Evolutionary conservation across 306 rosid species (phyloP), one percentile per base, ranked within the genome.

Genomic region (Vigna hirtella): DNA sequence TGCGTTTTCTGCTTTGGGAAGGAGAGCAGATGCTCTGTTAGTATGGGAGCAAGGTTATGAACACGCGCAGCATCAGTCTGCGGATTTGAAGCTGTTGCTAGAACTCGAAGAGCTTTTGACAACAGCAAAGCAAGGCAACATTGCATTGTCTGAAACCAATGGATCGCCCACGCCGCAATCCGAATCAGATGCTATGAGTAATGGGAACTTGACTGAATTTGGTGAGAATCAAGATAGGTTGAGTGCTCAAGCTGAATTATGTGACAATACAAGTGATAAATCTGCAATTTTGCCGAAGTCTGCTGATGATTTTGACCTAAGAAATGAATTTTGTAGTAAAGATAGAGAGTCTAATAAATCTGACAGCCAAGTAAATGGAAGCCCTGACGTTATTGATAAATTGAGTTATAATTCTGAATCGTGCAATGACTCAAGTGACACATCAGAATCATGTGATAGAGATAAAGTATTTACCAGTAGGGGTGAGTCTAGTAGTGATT

Each of bases 11-110:
- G 84, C 89, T 5, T 49, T 95, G 87, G 98, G 98, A 81, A 88
- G 89, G 91, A 89, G 83, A 85, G 85, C 82, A 12, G 98, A 92
- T 77, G 96, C 98, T 50, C 62, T 92, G 36, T 77, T 87, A 79
- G 90, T 87, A 26, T 95, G 93, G 98, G 92, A 92, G 86, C 88
- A 83, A 91, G 98, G 98, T 56, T 86, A 88, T 79, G 93, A 89
- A 64, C 89, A 85, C 50, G 97, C 93, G 51, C 66, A 87, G 67
- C 49, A 74, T 85, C 92, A 87, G 81, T 86, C 93, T 82, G 78
- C 97, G 43, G 98, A 95, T 80, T 79, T 95, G 84, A 91, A 91
- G 81, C 97, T 91, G 80, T 77, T 95, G 87, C 79, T 95, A 36
- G 98, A 92, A 78, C 89, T 95, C 77, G 92, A 89, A 86, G 93